Evolutionary conservation across 2,329 filamentous ascomycete genomes (phyloP).

Genomic region (Aspergillus melleus): DNA sequence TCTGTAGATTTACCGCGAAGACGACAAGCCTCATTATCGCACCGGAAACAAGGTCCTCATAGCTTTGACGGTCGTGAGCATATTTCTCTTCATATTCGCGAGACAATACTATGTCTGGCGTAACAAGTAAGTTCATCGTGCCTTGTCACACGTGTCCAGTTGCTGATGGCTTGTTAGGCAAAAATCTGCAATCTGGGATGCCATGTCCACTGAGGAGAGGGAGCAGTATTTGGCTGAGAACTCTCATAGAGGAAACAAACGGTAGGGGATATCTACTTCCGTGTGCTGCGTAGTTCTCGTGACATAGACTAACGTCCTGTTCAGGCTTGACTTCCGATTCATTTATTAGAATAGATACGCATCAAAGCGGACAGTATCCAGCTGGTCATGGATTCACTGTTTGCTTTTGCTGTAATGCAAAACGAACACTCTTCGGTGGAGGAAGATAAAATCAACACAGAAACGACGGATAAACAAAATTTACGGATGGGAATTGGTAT

Average conservation of each 20-base stretch:
- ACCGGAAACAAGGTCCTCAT: slow-evolving; percentile 60
- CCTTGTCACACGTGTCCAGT: not conserved
- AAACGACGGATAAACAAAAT: not conserved
- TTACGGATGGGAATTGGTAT: not conserved
- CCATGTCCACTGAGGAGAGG: slow-evolving; percentile 41
- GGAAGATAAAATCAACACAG: too few species aligned
- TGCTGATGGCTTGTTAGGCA: slow-evolving; percentile 19
- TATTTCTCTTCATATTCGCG: slow-evolving; percentile 51
- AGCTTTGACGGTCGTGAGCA: slow-evolving; percentile 50
- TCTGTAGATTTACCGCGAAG: slow-evolving; percentile 55
- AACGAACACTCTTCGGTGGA: too few species aligned
- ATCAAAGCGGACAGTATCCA: not conserved
- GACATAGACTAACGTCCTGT: not conserved
- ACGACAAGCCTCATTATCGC: slow-evolving; percentile 59
- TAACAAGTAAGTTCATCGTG: slow-evolving; percentile 36
- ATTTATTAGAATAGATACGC: slow-evolving; percentile 24
- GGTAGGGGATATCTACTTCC: slow-evolving; percentile 26
- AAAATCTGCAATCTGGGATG: slow-evolving; percentile 39
- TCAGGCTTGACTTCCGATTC: slow-evolving; percentile 41
- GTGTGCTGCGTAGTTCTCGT: not conserved
- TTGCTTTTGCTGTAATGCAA: not conserved
- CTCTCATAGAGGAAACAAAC: slow-evolving; percentile 44
- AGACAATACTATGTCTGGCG: slow-evolving; percentile 43
- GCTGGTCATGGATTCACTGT: slow-evolving; percentile 3
- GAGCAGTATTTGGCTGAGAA: slow-evolving; percentile 40